These are phyloP conservation scores for Pichia insulana DNA, from an alignment of 805 yeast genomes.

Conservation along the genomic window DNA sequence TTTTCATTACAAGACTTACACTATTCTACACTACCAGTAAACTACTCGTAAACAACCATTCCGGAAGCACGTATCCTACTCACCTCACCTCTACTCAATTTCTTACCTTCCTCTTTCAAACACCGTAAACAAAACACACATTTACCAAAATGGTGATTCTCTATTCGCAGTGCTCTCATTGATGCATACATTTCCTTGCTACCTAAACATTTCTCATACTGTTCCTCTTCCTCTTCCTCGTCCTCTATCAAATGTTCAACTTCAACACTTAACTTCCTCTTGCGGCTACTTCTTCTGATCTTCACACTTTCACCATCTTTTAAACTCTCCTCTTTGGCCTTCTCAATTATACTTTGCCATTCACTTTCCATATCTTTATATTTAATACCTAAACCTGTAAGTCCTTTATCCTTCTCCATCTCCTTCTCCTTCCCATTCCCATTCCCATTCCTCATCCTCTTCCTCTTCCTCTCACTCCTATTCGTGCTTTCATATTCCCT, in stretches of 20 bases:
- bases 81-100: background rate
- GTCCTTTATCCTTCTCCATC: background rate
- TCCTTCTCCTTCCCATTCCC: too few relatives aligned
- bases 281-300: slow-evolving; percentile 5
- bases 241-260: slow-evolving; percentile 4
- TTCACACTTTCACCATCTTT: slow-evolving; percentile 12
- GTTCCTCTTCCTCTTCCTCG: slow-evolving; percentile 6
- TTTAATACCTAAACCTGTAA: background rate
- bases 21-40: too few relatives aligned
- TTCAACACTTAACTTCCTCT: background rate
- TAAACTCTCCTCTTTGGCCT: slow-evolving; percentile 6
- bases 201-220: background rate
- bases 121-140: slow-evolving; percentile 21
- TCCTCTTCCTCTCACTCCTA: too few relatives aligned
- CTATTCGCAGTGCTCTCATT: slow-evolving; percentile 16
- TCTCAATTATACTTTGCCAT: slow-evolving; percentile 5
- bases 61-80: background rate
- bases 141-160: slow-evolving; percentile 21
- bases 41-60: slow-evolving; percentile 1
- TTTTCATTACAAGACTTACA: too few relatives aligned
- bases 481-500: slow-evolving; percentile 7
- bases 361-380: slow-evolving; percentile 6
- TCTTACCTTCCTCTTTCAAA: slow-evolving; percentile 11
- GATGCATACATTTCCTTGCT: slow-evolving; percentile 10
- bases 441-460: too few relatives aligned